Base-by-base conservation (phyloP, 2,329 filamentous ascomycete species). In the Atkinsonella texensis region DNA sequence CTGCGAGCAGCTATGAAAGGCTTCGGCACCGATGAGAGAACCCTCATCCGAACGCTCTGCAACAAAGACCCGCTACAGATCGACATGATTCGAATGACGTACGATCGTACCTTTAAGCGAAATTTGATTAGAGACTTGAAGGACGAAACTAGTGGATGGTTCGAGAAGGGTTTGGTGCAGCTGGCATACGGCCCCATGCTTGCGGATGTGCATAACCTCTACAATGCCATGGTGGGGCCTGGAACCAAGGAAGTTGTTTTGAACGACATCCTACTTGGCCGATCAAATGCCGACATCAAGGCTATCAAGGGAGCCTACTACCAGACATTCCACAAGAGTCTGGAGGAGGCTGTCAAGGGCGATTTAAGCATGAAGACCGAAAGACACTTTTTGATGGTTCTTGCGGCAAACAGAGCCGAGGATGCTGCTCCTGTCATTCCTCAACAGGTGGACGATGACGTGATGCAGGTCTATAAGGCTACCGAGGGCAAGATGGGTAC, bases 1-100 rank as follows among this genome's bases (percentile, higher is more conserved):
- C 72, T 95, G 20, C 81, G 88, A 50, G 78, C 78, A 58, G 88
- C 91, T 2, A 95, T 96, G 89, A 95, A 95, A 68, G 89, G 89
- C 0, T 87, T 95, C 55, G 91, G 90, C 35, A 96, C 90, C 0
- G 82, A 97, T 61, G 90, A 96, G 66, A 84, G 82, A 60, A 68
- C 77, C 0, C 71, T 97, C 15, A 90, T 95, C 56, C 71, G 74
- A 2, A 71, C 84, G 3, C 72, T 97, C 9, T 71, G 84, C 2
- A 79, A 75, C 58, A 84, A 89, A 56, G 87, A 94, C 56, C 85
- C 90, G 1, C 72, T 89, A 4, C 87, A 95, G 64, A 77, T 93
- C 55, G 79, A 83, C 46, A 73, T 79, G 9, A 74, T 94, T 49
- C 80, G 83, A 52, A 65, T 75, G 8, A 76, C 84, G 2, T 97